Conservation (phyloP, 2,329 filamentous ascomycete species). For the Phaeosphaeria sp. region DNA sequence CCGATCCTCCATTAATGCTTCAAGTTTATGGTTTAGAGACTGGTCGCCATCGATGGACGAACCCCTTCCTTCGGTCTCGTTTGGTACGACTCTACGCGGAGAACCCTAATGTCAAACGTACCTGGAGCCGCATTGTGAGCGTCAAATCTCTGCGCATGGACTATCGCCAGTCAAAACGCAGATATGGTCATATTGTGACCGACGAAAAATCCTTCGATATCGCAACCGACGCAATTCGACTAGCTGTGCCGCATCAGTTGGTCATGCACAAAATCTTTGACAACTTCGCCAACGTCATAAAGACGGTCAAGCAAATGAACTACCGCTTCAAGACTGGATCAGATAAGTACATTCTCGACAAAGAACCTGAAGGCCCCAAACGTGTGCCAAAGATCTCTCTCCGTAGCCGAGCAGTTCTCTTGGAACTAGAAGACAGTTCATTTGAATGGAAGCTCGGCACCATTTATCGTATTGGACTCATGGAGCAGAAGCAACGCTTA, state of each 20-base stretch:
- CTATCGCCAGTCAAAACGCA: conserved; percentile 76
- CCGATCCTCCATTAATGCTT: conserved; percentile 89
- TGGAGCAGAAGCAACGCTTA: conserved; percentile 88
- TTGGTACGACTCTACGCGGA: conserved; percentile 86
- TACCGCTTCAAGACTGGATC: conserved; percentile 88
- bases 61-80: conserved; percentile 78
- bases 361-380: conserved; percentile 85
- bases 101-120: conserved; percentile 78
- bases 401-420: conserved; percentile 79
- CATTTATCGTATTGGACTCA: conserved; percentile 87
- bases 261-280: conserved; percentile 91
- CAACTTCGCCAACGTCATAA: conserved; percentile 86
- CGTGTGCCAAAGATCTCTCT: conserved; percentile 84
- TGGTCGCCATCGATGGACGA: conserved; percentile 85
- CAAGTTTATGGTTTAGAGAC: conserved; percentile 84
- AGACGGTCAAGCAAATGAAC: conserved; percentile 88
- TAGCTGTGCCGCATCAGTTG: conserved; percentile 90
- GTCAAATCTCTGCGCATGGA: conserved; percentile 83
- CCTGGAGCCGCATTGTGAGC: conserved; percentile 87
- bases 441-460: conserved; percentile 97
- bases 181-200: conserved; percentile 65
- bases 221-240: conserved; percentile 80
- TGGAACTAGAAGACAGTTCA: conserved; percentile 92
- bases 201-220: conserved; percentile 87
- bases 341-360: conserved; percentile 86